Evolutionary conservation across 495 filamentous ascomycete genomes (phyloP).

Genomic region (Daldinia grandis): DNA sequence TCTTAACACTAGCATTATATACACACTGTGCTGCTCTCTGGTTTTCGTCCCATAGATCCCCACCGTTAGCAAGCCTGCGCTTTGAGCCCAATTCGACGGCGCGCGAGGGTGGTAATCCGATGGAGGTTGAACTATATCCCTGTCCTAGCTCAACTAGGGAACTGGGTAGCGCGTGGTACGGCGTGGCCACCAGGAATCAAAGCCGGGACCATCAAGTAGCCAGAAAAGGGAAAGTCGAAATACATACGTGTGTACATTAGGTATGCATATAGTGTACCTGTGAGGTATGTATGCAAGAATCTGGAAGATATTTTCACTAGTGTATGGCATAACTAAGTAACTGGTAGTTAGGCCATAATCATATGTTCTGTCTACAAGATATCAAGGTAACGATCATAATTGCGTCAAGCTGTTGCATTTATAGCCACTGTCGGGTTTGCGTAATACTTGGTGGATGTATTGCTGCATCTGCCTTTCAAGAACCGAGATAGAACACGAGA

Average conservation of each 20-base stretch:
- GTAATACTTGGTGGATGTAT: not conserved
- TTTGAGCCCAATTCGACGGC: conserved; percentile 40
- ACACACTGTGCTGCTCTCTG: conserved; percentile 19
- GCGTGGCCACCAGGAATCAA: conserved; percentile 34
- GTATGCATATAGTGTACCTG: not conserved
- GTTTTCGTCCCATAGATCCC: conserved; percentile 2
- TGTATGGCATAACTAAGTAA: not conserved
- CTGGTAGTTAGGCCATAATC: conserved; percentile 10
- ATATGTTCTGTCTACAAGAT: conserved; percentile 3
- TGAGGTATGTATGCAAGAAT: not conserved
- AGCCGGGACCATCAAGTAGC: conserved; percentile 26
- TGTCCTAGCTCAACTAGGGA: conserved; percentile 23
- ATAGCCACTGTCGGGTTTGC: not conserved
- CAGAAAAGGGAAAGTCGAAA: conserved; percentile 34
- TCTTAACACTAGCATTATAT: not conserved
- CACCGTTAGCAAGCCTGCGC: conserved; percentile 22
- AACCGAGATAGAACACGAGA: conserved; percentile 15
- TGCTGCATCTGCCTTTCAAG: conserved; percentile 5
- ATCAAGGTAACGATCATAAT: conserved; percentile 16
- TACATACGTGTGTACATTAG: not conserved
- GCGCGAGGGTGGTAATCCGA: conserved; percentile 38
- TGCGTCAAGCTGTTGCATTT: conserved; percentile 18
- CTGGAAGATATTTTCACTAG: conserved; percentile 5
- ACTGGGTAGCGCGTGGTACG: conserved; percentile 2
- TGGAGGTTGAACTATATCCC: conserved; percentile 23